A percentile compares a stretch with the other conserved stretches of the same genome.
phyloP scores from a whole-genome alignment of 768 basidiomycete species.

The Suillus subalutaceus region DNA sequence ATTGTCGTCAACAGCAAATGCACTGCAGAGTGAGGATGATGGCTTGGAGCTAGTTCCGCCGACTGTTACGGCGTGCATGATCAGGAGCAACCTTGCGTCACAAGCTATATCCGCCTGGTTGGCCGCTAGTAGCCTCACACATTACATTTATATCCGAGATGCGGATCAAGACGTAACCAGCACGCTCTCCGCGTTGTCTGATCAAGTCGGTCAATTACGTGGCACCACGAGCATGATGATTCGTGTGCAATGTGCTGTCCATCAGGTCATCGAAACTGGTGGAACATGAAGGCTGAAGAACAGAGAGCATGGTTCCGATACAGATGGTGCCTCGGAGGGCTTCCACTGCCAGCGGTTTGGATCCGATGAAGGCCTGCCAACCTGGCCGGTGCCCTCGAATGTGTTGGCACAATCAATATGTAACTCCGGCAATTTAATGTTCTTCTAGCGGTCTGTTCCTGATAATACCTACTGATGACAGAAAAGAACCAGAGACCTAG shows the following conservation, averaged over 20 bases:
- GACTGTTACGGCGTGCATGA: constrained; percentile 5
- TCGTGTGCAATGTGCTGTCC: background rate
- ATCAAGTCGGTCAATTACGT: constrained; percentile 1
- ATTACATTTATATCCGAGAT: background rate
- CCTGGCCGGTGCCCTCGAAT: background rate
- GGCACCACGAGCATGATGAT: background rate
- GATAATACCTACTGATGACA: background rate
- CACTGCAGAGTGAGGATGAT: background rate
- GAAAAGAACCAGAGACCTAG: background rate
- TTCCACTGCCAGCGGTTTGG: background rate
- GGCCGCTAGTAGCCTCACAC: background rate
- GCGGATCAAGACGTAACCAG: background rate
- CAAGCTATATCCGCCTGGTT: background rate
- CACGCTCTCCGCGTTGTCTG: constrained; percentile 6
- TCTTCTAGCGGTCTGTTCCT: background rate
- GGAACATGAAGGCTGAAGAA: background rate
- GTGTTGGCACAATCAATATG: background rate
- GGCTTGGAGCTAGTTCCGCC: background rate
- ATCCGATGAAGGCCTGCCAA: background rate
- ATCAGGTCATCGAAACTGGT: background rate
- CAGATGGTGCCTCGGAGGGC: background rate
- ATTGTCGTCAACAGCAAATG: constrained; percentile 6
- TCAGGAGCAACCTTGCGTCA: background rate
- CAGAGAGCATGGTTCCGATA: background rate
- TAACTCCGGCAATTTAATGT: background rate